These are phyloP conservation scores for Exobasidium cylindrosporum DNA, from an alignment of 1,284 basidiomycete genomes.

Conservation along the genomic window DNA sequence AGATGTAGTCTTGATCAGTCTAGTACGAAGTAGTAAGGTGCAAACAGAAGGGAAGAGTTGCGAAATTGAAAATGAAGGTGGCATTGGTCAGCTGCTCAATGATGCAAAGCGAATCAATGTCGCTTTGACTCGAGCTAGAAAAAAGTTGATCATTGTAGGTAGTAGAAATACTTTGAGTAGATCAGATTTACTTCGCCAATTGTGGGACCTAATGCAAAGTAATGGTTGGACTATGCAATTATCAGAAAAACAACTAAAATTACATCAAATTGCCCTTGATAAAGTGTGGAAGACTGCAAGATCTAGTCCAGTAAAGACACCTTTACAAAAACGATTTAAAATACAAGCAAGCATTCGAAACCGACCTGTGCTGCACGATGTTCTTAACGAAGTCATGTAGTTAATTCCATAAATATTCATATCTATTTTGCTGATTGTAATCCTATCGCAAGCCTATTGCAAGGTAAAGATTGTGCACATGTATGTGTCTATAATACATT, in stretches of 20 bases:
- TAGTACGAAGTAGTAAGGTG: slow-evolving; percentile 27
- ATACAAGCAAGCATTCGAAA: no score
- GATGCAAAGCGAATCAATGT: slow-evolving; percentile 46
- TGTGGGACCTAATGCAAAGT: slow-evolving; percentile 19
- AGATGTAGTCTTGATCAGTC: slow-evolving; percentile 42
- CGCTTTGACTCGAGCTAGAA: slow-evolving; percentile 56
- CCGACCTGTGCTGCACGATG: not conserved
- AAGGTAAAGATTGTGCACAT: no score
- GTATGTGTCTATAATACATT: no score
- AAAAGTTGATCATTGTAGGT: slow-evolving; percentile 59
- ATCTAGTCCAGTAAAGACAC: no score
- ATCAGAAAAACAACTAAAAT: not conserved
- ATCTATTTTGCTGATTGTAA: no score
- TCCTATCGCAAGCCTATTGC: no score
- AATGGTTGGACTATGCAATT: slow-evolving; percentile 14
- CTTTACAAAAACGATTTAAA: no score
- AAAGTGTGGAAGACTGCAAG: no score
- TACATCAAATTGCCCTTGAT: not conserved
- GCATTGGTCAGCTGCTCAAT: slow-evolving; percentile 39
- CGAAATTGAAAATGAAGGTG: not conserved
- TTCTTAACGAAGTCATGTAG: not conserved
- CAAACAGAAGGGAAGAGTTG: not conserved
- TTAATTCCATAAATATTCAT: no score
- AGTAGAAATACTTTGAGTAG: slow-evolving; percentile 26
- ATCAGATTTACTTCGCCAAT: slow-evolving; percentile 16